A percentile compares a stretch with the other conserved stretches of the same genome.
phyloP scores from a whole-genome alignment of 2,329 filamentous ascomycete species.

The Thermothelomyces thermophilus region DNA sequence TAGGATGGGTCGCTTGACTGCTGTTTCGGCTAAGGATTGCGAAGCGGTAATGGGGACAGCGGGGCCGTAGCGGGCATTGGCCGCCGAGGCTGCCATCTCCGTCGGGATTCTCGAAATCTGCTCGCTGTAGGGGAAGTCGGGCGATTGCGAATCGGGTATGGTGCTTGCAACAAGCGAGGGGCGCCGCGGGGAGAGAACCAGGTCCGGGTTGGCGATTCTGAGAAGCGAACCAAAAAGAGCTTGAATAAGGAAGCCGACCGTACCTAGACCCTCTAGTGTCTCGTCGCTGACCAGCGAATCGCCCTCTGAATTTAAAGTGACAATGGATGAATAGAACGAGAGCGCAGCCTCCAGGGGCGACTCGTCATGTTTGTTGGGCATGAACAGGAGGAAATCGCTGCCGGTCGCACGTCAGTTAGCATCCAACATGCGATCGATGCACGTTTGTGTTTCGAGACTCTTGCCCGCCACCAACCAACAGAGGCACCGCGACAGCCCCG shows the following conservation, averaged over 20 bases:
- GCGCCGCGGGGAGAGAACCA: slow-evolving; percentile 9
- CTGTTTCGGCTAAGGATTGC: slow-evolving; percentile 12
- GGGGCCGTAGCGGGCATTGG: slow-evolving; percentile 10
- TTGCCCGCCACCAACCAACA: background rate
- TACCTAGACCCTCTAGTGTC: slow-evolving; percentile 91
- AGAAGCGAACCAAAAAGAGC: slow-evolving; percentile 71
- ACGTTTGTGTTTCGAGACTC: no score
- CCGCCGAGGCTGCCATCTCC: slow-evolving; percentile 14
- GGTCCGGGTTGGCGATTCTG: slow-evolving; percentile 47
- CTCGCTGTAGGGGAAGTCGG: background rate
- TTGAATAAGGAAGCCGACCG: slow-evolving; percentile 62
- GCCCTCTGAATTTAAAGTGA: slow-evolving; percentile 86
- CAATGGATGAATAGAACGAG: slow-evolving; percentile 84
- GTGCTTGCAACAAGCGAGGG: slow-evolving; percentile 32
- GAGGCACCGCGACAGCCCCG: background rate
- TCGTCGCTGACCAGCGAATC: slow-evolving; percentile 91
- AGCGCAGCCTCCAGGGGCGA: slow-evolving; percentile 74
- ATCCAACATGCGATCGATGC: background rate
- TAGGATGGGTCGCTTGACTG: slow-evolving; percentile 14
- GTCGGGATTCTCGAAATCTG: slow-evolving; percentile 1
- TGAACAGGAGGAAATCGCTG: slow-evolving; percentile 90
- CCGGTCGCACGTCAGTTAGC: slow-evolving; percentile 14
- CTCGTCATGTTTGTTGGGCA: slow-evolving; percentile 57
- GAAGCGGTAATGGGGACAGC: slow-evolving; percentile 1
- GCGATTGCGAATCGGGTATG: background rate